Base-by-base conservation (phyloP, 2,329 filamentous ascomycete species). In the Mariannaea elegans region DNA sequence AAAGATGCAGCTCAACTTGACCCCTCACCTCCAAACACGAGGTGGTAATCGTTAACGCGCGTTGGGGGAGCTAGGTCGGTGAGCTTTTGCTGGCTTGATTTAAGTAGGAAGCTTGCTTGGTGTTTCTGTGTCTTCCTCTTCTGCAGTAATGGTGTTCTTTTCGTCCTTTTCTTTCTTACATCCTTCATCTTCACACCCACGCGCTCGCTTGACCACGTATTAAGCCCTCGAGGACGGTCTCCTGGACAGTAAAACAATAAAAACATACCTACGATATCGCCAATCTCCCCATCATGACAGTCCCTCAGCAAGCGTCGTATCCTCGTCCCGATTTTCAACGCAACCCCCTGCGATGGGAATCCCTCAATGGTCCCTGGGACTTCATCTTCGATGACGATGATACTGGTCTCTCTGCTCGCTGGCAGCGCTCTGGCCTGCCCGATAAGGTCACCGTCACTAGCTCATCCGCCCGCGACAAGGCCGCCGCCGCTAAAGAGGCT, bases 311-410 rank as follows among this genome's bases (percentile, higher is more conserved):
- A 39, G 44, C 58, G 6, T 29, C 51, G 7, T 89, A 91, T 65
- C 88, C 88, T 21, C 85, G 88, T 54, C 87, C 88, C 1, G 87
- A 90, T 74, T 90, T 90, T 72, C 71, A 83, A 53, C 86, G 87
- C 54, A 73, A 76, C 29, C 70, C 78, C 23, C 79, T 88, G 24
- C 80, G 77, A 44, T 90, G 88, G 88, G 72, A 77, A 38, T 84
- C 84, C 2, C 82, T 90, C 45, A 85, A 90, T 64, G 87, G 87
- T 1, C 75, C 80, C 6, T 90, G 88, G 88, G 78, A 82, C 56
- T 87, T 90, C 67, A 72, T 86, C 45, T 90, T 90, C 60, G 88
- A 91, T 71, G 88, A 90, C 67, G 77, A 82, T 48, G 87, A 90
- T 67, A 71, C 80, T 42, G 88, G 88, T 0, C 75, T 87, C 2